These are phyloP conservation scores for Phytophthora niederhauseri DNA, from an alignment of 352 stramenopile genomes.

Conservation along the genomic window DNA sequence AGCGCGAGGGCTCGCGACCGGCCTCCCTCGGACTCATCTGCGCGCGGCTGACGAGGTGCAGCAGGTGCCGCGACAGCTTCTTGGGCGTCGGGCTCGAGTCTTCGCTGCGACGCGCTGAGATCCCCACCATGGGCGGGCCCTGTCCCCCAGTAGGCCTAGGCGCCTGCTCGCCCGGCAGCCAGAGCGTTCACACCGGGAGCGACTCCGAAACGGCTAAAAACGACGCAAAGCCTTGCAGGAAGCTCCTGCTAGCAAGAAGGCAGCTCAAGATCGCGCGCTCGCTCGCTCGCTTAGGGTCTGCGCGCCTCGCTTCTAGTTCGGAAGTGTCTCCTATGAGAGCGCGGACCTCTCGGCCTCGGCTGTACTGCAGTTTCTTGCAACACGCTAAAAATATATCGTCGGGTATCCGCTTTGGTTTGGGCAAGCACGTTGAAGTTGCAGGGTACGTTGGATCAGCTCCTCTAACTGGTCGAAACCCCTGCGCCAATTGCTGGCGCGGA, in stretches of 20 bases:
- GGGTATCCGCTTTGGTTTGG: too few relatives aligned
- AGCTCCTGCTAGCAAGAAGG: slow-evolving; percentile 1
- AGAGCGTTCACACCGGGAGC: slow-evolving; percentile 10
- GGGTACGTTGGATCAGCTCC: slow-evolving; percentile 26
- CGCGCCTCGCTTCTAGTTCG: slow-evolving; percentile 30
- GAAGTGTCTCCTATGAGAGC: slow-evolving; percentile 21
- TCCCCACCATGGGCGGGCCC: slow-evolving; percentile 34
- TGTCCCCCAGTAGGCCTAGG: slow-evolving; percentile 23
- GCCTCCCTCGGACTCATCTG: slow-evolving; percentile 25
- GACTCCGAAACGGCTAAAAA: slow-evolving; percentile 27
- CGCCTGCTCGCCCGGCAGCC: slow-evolving; percentile 21
- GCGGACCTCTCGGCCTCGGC: neutral
- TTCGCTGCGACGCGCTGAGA: slow-evolving; percentile 31
- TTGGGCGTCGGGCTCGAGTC: slow-evolving; percentile 18
- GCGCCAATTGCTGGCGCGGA: neutral
- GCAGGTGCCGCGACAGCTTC: slow-evolving; percentile 30
- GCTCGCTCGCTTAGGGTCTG: slow-evolving; percentile 6
- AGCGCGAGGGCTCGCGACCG: slow-evolving; percentile 30
- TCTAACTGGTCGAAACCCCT: slow-evolving; percentile 16
- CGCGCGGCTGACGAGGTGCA: slow-evolving; percentile 30
- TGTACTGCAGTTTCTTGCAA: slow-evolving; percentile 21
- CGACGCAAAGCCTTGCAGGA: slow-evolving; percentile 23
- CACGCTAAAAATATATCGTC: slow-evolving; percentile 27
- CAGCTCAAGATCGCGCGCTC: slow-evolving; percentile 20
- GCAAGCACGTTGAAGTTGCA: slow-evolving; percentile 32